Conservation (phyloP, 805 yeast genomes). For the Sugiyamaella americana region DNA sequence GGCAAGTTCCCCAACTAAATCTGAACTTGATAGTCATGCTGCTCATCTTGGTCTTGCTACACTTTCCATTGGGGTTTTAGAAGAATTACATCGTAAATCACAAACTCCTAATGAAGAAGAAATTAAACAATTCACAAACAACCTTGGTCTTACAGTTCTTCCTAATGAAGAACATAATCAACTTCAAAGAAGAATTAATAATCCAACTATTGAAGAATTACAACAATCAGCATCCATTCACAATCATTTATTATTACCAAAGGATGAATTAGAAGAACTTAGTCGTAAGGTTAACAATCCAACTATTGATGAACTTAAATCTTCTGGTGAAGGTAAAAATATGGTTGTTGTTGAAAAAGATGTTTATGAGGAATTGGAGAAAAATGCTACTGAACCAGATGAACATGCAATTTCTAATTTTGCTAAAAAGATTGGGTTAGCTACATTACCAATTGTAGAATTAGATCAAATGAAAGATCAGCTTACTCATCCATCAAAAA, state of each 20-base stretch:
- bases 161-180: conserved; percentile 14
- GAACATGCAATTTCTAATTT: conserved; percentile 14
- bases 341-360: conserved; percentile 18
- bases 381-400: conserved; percentile 20
- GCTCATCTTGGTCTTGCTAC: conserved; percentile 32
- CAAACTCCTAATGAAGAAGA: conserved; percentile 20
- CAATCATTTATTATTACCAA: conserved; percentile 12
- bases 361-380: conserved; percentile 22
- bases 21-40: conserved; percentile 30
- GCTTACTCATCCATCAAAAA: conserved; percentile 28
- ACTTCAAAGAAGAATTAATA: conserved; percentile 16
- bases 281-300: conserved; percentile 14
- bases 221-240: conserved; percentile 8
- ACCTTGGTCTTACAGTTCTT: conserved; percentile 15
- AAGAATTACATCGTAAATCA: conserved; percentile 22
- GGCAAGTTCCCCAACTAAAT: conserved; percentile 24
- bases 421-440: conserved; percentile 17
- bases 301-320: conserved; percentile 15
- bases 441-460: conserved; percentile 18
- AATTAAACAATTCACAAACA: conserved; percentile 10
- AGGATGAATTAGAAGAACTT: conserved; percentile 13
- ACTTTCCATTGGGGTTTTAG: conserved; percentile 32
- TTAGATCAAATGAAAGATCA: conserved; percentile 21
- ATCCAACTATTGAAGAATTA: conserved; percentile 19
- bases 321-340: conserved; percentile 15